Evolutionary conservation across 192 early-diverging fungal genomes (phyloP).

Genomic region (Coemansia sp.): DNA sequence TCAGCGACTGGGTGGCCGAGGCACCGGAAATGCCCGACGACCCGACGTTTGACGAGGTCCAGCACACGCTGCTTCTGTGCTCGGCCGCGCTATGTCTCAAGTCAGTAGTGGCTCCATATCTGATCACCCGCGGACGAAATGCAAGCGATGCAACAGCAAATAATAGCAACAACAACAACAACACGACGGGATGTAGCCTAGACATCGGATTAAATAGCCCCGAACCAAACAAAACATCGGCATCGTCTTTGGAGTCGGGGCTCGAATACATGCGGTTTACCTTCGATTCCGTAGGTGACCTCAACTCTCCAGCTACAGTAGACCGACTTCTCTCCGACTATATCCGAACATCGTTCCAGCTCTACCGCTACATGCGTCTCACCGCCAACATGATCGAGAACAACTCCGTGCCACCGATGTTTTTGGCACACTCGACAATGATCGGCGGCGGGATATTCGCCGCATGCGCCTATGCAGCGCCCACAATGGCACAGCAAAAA

Average conservation of each 20-base stretch:
- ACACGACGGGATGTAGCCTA: not conserved
- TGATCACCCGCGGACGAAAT: constrained; percentile 23
- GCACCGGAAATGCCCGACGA: constrained; percentile 26
- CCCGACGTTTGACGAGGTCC: constrained; percentile 23
- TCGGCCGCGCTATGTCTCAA: constrained; percentile 36
- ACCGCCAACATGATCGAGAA: constrained; percentile 10
- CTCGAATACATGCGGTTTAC: not conserved
- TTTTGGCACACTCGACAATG: constrained; percentile 36
- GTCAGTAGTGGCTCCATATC: constrained; percentile 38
- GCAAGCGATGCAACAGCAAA: not conserved
- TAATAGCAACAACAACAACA: not conserved
- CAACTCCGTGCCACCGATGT: constrained; percentile 38
- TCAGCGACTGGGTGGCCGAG: constrained; percentile 32
- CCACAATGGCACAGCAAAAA: constrained; percentile 12
- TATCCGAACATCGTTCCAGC: constrained; percentile 14
- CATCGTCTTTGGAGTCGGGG: not conserved
- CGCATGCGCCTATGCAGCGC: constrained; percentile 36
- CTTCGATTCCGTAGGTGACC: not conserved
- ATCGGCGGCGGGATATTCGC: constrained; percentile 44
- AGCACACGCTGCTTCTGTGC: constrained; percentile 33
- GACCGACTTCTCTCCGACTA: constrained; percentile 31
- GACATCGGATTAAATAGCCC: constrained; percentile 1
- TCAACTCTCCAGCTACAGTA: not conserved
- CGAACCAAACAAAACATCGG: not conserved
- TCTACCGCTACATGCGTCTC: constrained; percentile 22